These are phyloP conservation scores for Candida sojae DNA, from an alignment of 1,139 yeast species.

Conservation along the genomic window DNA sequence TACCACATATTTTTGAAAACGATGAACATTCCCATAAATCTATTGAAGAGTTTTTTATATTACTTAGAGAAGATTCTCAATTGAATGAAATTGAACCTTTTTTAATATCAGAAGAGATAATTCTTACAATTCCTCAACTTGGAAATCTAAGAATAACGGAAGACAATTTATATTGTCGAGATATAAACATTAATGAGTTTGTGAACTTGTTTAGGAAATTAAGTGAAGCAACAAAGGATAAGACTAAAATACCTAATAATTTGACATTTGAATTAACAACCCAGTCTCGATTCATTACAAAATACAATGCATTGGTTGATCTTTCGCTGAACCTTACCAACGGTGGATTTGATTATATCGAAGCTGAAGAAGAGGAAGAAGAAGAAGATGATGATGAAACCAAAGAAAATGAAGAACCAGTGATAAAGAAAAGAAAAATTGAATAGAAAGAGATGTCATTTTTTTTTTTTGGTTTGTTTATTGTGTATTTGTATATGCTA, in stretches of 20 bases:
- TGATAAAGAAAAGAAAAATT: neutral
- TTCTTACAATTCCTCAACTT: conserved; percentile 34
- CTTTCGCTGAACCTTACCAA: conserved; percentile 18
- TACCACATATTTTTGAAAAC: conserved; percentile 25
- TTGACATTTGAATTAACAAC: conserved; percentile 28
- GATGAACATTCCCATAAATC: conserved; percentile 17
- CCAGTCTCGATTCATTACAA: conserved; percentile 35
- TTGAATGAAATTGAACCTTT: conserved; percentile 25
- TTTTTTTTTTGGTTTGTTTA: neutral
- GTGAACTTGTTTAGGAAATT: conserved; percentile 30
- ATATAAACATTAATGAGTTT: conserved; percentile 34
- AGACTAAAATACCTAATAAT: conserved; percentile 18
- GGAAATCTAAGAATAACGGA: conserved; percentile 35
- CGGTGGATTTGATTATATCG: conserved; percentile 21
- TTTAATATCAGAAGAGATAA: conserved; percentile 30
- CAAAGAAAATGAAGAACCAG: neutral
- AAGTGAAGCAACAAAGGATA: conserved; percentile 16
- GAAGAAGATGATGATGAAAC: conserved; percentile 5
- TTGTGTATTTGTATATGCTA: neutral
- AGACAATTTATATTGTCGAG: conserved; percentile 37
- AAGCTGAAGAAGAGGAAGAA: conserved; percentile 1
- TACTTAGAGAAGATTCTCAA: conserved; percentile 29
- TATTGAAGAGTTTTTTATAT: conserved; percentile 27
- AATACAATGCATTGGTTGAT: conserved; percentile 28
- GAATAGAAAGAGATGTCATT: neutral